A percentile compares a stretch with the other conserved stretches of the same genome.
Evolutionary conservation across 2,329 filamentous ascomycete genomes (phyloP).

Genomic region (Monosporascus sp.): DNA sequence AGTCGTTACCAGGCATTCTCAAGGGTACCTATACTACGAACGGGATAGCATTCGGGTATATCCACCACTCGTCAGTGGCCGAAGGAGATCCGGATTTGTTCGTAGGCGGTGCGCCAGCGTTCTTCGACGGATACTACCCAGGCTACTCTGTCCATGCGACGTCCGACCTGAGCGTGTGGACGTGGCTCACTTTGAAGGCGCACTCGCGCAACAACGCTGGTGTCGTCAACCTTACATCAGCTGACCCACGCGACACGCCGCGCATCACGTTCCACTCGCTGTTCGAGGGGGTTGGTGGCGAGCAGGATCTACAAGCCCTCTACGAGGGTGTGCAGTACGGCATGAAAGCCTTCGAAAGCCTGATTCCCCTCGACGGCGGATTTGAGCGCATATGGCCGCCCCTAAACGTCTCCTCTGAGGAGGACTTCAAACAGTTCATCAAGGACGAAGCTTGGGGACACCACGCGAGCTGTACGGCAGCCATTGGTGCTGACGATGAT

Average conservation of each 20-base stretch:
- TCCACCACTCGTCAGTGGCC: constrained; percentile 8
- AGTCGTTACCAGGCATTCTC: constrained; percentile 1
- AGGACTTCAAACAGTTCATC: constrained; percentile 39
- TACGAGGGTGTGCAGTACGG: constrained; percentile 12
- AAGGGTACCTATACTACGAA: constrained; percentile 14
- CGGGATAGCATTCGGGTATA: constrained; percentile 13
- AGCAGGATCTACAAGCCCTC: constrained; percentile 13
- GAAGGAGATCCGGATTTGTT: constrained; percentile 10
- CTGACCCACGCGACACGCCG: constrained; percentile 15
- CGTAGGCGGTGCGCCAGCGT: constrained; percentile 11
- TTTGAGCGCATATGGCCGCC: constrained; percentile 16
- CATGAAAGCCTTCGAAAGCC: constrained; percentile 9
- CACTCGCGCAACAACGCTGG: constrained; percentile 19
- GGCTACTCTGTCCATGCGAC: constrained; percentile 8
- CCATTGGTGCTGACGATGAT: constrained; percentile 48
- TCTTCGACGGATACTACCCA: constrained; percentile 13
- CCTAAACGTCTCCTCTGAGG: constrained; percentile 23
- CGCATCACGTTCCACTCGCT: constrained; percentile 13
- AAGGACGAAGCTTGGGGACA: constrained; percentile 47
- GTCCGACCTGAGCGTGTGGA: constrained; percentile 7
- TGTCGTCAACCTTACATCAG: constrained; percentile 13
- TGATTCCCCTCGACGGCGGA: constrained; percentile 13
- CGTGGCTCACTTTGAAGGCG: constrained; percentile 15
- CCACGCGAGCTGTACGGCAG: constrained; percentile 47
- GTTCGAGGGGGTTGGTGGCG: constrained; percentile 5